Conservation (phyloP, 129 eudicot species). For the Artemisia argyi region DNA sequence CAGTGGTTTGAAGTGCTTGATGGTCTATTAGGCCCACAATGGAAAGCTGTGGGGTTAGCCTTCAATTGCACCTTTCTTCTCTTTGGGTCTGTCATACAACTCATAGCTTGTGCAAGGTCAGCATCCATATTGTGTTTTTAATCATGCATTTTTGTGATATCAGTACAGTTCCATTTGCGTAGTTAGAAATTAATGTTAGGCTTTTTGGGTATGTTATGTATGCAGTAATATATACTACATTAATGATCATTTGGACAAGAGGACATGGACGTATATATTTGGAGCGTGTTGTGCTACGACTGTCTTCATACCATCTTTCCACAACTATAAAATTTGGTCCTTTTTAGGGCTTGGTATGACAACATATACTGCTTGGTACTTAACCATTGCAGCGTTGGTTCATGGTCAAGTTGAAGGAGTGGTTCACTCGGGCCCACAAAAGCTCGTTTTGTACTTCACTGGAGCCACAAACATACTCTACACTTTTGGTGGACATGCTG, state of each 20-base stretch:
- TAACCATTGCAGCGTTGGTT: conserved; percentile 65
- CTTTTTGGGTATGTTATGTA: neutral
- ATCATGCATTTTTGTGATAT: neutral
- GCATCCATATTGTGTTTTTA: neutral
- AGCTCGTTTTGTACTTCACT: conserved; percentile 68
- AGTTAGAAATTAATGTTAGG: neutral
- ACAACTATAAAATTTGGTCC: conserved; percentile 80
- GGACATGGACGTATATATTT: conserved; percentile 84
- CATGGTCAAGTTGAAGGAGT: conserved; percentile 81
- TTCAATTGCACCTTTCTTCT: conserved; percentile 79
- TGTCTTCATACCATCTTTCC: conserved; percentile 75
- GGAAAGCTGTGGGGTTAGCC: conserved; percentile 78
- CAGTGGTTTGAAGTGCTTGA: conserved; percentile 93
- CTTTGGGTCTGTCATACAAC: conserved; percentile 83
- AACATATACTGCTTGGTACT: conserved; percentile 85
- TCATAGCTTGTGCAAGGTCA: conserved; percentile 87
- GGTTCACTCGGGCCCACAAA: conserved; percentile 64
- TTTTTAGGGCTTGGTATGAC: conserved; percentile 85
- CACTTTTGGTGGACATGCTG: conserved; percentile 86
- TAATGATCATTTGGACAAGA: conserved; percentile 71
- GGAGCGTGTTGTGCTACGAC: conserved; percentile 89
- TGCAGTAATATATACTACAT: conserved; percentile 81
- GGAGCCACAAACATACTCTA: conserved; percentile 84
- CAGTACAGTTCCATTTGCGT: neutral
- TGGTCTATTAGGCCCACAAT: conserved; percentile 69